Conservation (phyloP, 2,329 filamentous ascomycete genomes). For the Colletotrichum gloeosporioides region DNA sequence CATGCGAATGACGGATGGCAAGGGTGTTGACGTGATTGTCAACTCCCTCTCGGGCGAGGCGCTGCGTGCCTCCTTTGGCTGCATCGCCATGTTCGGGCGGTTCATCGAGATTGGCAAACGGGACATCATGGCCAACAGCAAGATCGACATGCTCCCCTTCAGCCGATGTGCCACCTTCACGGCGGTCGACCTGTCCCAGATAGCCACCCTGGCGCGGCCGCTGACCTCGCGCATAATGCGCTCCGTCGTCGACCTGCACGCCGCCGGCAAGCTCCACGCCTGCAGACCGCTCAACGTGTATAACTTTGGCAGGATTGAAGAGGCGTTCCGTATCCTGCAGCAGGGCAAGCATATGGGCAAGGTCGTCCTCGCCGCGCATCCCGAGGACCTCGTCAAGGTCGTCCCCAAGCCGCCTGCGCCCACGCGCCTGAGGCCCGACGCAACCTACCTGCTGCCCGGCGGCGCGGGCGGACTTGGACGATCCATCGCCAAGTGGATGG, state of each 20-base stretch:
- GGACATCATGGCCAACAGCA: slow-evolving; percentile 41
- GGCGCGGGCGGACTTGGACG: slow-evolving; percentile 31
- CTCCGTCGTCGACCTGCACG: background rate
- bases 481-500: slow-evolving; percentile 29
- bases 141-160: slow-evolving; percentile 50
- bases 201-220: slow-evolving; percentile 21
- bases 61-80: slow-evolving; percentile 41
- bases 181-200: slow-evolving; percentile 34
- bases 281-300: slow-evolving; percentile 25
- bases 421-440: slow-evolving; percentile 19
- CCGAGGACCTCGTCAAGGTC: background rate
- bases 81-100: slow-evolving; percentile 42
- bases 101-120: slow-evolving; percentile 47
- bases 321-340: slow-evolving; percentile 46
- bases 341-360: slow-evolving; percentile 46
- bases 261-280: background rate
- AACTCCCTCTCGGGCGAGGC: slow-evolving; percentile 42
- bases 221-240: slow-evolving; percentile 15
- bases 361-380: slow-evolving; percentile 30
- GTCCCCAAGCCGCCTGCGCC: background rate
- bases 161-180: slow-evolving; percentile 36
- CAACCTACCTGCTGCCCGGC: slow-evolving; percentile 34
- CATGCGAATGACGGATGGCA: slow-evolving; percentile 24
- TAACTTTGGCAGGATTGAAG: slow-evolving; percentile 29
- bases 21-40: slow-evolving; percentile 35